Evolutionary conservation across 1,284 basidiomycete species (phyloP), one percentile per base, ranked within the genome.

Genomic region (Phellopilus nigrolimitatus): DNA sequence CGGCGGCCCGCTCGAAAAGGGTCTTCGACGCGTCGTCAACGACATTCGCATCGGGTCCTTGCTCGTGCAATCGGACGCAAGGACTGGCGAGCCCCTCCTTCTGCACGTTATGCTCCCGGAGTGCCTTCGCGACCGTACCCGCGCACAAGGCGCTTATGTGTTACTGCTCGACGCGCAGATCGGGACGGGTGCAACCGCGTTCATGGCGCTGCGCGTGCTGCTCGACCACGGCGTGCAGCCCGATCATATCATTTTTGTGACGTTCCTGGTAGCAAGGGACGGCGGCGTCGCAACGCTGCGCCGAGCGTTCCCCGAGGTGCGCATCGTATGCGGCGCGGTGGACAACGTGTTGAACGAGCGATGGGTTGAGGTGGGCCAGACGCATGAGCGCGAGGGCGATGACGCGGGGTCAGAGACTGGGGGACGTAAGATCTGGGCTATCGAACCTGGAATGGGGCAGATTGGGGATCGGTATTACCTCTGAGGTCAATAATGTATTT

Each of bases 171-270:
- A 98, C 64, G 89, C 91, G 3, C 56, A 95, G 82, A 93, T 98
- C 66, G 93, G 92, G 3, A 98, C 95, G 0, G 95, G 88, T 2
- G 95, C 95, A 0, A 84, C 95, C 3, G 94, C 91, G 0, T 87
- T 95, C 67, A 98, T 98, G 95, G 90, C 93, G 0, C 89, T 99
- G 52, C 85, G 95, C n/a, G 82, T 97, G 3, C 72, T 98, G 13
- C 77, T 98, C 22, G 95, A 99, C 64, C 95, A 99, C 62, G 94
- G 95, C n/a, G 85, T 98, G 6, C 79, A 65, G 57, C 81, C 93
- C 62, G 77, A 86, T 40, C 84, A 86, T 61, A 92, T 94, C 61
- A 81, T 94, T 52, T 92, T 93, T 62, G 79, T 95, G 19, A 86
- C 91, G 0, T 89, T 95, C 70, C 73, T 98, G n/a, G 86, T 95